phyloP scores from a whole-genome alignment of 495 filamentous ascomycete genomes.

The Penicillium steckii region DNA sequence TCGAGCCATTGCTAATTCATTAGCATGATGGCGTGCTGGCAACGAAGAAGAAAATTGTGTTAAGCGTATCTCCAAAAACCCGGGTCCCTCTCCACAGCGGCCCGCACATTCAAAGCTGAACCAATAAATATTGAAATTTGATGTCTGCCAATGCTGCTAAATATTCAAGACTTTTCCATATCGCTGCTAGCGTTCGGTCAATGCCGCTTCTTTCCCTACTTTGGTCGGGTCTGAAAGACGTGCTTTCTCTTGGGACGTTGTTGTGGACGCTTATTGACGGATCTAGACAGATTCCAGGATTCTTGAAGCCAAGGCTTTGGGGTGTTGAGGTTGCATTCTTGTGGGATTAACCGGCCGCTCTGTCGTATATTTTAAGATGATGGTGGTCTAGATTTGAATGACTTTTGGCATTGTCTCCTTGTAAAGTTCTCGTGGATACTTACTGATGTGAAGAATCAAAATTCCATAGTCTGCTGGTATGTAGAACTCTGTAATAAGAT shows the following conservation, averaged over 20 bases:
- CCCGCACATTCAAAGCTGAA: background rate
- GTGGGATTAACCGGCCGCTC: background rate
- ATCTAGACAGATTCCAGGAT: background rate
- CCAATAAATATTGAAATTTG: background rate
- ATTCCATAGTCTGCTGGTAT: no score
- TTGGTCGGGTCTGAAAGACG: background rate
- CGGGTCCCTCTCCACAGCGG: background rate
- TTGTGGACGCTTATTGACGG: background rate
- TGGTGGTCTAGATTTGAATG: no score
- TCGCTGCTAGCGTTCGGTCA: background rate
- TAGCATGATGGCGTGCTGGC: conserved; percentile 11
- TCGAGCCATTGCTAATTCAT: background rate
- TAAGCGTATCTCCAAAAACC: background rate
- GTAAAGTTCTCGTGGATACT: no score
- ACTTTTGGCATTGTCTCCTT: no score
- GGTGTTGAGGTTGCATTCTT: background rate
- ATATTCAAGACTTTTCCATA: background rate
- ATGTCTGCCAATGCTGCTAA: background rate
- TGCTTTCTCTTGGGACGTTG: background rate
- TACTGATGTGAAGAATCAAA: no score
- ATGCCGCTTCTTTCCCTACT: background rate
- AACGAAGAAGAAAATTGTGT: background rate
- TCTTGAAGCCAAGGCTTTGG: no score
- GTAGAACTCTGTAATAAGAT: no score
- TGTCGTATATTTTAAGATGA: background rate